Base-by-base conservation (phyloP, 768 basidiomycete genomes). In the Agaricus sinodeliciosus region DNA sequence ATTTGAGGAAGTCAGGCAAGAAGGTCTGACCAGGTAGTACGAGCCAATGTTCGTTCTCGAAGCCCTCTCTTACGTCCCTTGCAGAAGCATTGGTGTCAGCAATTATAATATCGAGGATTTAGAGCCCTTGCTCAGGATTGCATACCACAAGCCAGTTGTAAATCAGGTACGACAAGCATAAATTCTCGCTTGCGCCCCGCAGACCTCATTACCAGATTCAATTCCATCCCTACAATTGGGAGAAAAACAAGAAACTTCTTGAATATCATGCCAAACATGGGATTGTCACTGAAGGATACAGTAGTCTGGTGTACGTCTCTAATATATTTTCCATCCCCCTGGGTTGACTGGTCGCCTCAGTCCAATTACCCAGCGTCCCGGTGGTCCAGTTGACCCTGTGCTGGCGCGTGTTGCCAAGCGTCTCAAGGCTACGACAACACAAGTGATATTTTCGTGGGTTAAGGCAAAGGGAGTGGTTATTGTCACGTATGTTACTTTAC, bases 241-340 rank as follows among this genome's bases (percentile, higher is more conserved):
- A 68, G 3, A 58, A 69, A 25, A 80, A 82, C 58, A 72, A 69
- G 1, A 73, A 79, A 0, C 69, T 84, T 27, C 67, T 90, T 25
- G 79, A 79, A 34, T 88, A 72, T 59, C 76, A 78, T 41, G 69
- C 72, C 13, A 64, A 72, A 57, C 69, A 89, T 51, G 75, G 73
- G 13, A 86, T 91, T 46, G 73, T 81, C 19, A 79, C 80, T 40
- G 88, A 90, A 63, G 87, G 81, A 0, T 90, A 90, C 67, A 82
- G 84, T 50, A 67, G 78, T 16, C 72, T 92, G 40, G 77, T 72
- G 84, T 85, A 52, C 22, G 79, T 60, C 28, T 35, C 9, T 15
- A 26, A 11, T 39, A 25, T 52, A 51, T 22, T 43, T 16, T 27
- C 49, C 47, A 35, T 34, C 48, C 42, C 13, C 43, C 15, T 55